phyloP scores from a whole-genome alignment of 129 eudicot genomes.

The Solidago caesia region DNA sequence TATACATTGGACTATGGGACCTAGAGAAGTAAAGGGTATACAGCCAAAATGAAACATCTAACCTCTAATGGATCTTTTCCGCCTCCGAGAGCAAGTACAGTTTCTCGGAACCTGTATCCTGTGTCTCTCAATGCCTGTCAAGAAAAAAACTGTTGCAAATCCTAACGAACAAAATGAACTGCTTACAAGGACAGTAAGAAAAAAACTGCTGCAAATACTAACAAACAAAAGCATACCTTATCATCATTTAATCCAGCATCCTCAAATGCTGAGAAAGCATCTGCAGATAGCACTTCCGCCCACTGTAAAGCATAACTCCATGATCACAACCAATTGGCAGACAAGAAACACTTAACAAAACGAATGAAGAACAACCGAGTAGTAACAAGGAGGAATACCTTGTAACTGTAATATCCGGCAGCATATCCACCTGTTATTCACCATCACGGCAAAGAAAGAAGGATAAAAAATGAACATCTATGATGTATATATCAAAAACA shows the following conservation, averaged over 20 bases:
- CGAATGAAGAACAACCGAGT: not conserved
- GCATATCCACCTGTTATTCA: constrained; percentile 82
- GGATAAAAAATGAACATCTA: not conserved
- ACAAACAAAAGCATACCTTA: constrained; percentile 41
- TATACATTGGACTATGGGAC: not conserved
- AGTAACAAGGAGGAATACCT: constrained; percentile 42
- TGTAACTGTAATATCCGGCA: constrained; percentile 97
- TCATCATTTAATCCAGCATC: constrained; percentile 76
- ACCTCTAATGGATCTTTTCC: constrained; percentile 81
- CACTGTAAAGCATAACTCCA: constrained; percentile 49
- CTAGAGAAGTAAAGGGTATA: not conserved
- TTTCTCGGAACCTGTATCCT: constrained; percentile 69
- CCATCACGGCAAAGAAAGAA: constrained; percentile 1
- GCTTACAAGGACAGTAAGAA: not conserved
- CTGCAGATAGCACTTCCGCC: constrained; percentile 94
- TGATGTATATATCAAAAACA: not conserved
- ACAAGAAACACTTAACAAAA: constrained; percentile 9
- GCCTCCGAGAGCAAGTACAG: constrained; percentile 88
- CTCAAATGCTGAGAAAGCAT: constrained; percentile 90
- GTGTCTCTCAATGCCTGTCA: constrained; percentile 71
- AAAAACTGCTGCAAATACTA: not conserved
- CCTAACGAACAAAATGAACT: not conserved
- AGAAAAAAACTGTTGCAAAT: not conserved
- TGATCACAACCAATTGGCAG: constrained; percentile 11
- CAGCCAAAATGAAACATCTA: not conserved